Evolutionary conservation across 108 stramenopile genomes (phyloP), one percentile per base, ranked within the genome.

Genomic region (Discostella pseudostelligera): DNA sequence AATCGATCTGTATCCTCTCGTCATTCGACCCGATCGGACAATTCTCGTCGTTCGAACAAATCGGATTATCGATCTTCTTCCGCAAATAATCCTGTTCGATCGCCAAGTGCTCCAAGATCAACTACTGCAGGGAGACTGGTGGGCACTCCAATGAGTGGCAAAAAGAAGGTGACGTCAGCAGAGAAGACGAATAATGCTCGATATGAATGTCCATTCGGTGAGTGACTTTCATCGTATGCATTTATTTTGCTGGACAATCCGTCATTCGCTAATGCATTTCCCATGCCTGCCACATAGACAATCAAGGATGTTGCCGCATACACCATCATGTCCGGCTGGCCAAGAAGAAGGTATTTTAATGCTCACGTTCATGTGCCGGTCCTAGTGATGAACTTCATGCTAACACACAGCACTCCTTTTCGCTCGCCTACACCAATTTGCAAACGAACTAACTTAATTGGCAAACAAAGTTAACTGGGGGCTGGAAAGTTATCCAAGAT

Each of bases 401-500:
- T 5, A 13, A 28, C 24, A 28, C 11, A 11, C 53, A 10, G 14
- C 53, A 54, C 1, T 50, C 6, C 7, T 4, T 6, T 12, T 24
- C 6, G 2, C 8, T 50, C 21, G 22, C 10, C 49, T 22, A 11
- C 16, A 21, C 50, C 8, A 21, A 53, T 32, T 25, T 54, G 8
- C 12, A 3, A 48, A 48, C 47, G 21, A 8, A 8, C 21, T 1
- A 48, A 48, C 47, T 19, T 17, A 20, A 25, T 12, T 3, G 26
- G 22, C 0, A n/a, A 1, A 54, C 12, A 36, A 8, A 54, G 53
- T 25, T 60, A 45, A 32, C 59, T 19, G 70, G 70, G 10, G 70
- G 70, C 19, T 70, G 70, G 70, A 70, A 62, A 39, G 62, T 77
- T 25, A 48, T 77, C n/a, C 76, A 63, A 43, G 56, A 69, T 13